Conservation (phyloP, 2,329 filamentous ascomycete genomes). For the Diaporthe citriasiana region DNA sequence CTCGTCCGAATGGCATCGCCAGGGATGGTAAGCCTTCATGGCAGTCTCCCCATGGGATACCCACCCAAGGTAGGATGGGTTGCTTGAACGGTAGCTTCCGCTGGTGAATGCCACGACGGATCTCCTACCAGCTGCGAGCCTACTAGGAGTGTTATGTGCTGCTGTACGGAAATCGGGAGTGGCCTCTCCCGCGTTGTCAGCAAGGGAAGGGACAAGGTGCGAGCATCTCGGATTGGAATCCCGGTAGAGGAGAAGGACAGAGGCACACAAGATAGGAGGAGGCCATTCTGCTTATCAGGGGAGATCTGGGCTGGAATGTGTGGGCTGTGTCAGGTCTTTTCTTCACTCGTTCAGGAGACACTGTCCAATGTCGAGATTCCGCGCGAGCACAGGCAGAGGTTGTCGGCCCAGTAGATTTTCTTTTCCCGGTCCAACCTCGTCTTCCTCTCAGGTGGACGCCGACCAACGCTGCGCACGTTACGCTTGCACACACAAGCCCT, state of each 20-base stretch:
- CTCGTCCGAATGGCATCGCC: conserved; percentile 30
- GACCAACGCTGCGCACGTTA: conserved; percentile 27
- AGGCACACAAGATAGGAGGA: conserved; percentile 7
- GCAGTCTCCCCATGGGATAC: background rate
- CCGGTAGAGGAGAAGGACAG: conserved; percentile 10
- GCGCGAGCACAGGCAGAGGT: background rate
- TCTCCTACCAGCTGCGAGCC: background rate
- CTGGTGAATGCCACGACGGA: background rate
- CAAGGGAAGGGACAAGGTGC: conserved; percentile 6
- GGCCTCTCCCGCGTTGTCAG: conserved; percentile 1
- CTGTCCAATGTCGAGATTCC: conserved; percentile 3
- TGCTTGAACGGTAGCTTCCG: background rate
- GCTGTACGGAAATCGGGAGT: background rate
- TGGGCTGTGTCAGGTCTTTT: conserved; percentile 6
- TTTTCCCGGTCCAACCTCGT: conserved; percentile 7
- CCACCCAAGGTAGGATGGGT: background rate
- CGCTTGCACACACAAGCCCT: background rate
- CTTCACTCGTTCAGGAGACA: conserved; percentile 23
- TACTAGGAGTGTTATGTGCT: background rate
- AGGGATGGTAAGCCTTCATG: conserved; percentile 25
- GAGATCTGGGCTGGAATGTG: conserved; percentile 32
- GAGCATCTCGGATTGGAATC: conserved; percentile 17
- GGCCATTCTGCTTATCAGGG: conserved; percentile 21
- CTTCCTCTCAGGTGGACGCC: conserved; percentile 23
- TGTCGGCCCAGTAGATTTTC: background rate